Percentiles rank a stretch among this genome's conserved stretches.
Evolutionary conservation across 169 alveolate species (phyloP).

Genomic region (Eimeria brunetti): DNA sequence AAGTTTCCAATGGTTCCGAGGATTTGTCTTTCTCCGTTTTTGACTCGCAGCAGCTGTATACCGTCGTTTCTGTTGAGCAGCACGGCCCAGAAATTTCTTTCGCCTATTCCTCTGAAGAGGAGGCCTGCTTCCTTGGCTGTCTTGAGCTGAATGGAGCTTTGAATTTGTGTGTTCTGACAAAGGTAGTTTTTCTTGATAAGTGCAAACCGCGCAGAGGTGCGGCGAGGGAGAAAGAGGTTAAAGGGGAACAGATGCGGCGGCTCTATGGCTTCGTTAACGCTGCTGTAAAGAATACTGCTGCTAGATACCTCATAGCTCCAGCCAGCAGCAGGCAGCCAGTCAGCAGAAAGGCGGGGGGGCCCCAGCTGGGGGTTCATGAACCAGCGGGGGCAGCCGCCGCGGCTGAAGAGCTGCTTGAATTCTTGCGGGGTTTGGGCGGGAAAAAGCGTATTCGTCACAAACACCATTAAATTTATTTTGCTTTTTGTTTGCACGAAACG

Average conservation of each 20-base stretch:
- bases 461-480: constrained; percentile 35
- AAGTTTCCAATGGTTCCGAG: constrained; percentile 11
- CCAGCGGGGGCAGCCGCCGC: constrained; percentile 75
- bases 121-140: constrained; percentile 66
- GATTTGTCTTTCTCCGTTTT: constrained; percentile 28
- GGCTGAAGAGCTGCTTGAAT: constrained; percentile 10
- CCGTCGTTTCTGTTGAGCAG: constrained; percentile 27
- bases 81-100: constrained; percentile 70
- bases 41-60: constrained; percentile 38
- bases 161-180: constrained; percentile 60
- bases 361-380: constrained; percentile 38
- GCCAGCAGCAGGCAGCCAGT: constrained; percentile 46
- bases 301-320: constrained; percentile 24
- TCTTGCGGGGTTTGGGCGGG: constrained; percentile 25
- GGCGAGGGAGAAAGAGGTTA: constrained; percentile 59
- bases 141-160: constrained; percentile 14
- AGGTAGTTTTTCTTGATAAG: constrained; percentile 44
- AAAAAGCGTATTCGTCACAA: constrained; percentile 46
- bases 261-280: constrained; percentile 43
- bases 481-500: constrained; percentile 21
- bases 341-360: constrained; percentile 32
- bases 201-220: constrained; percentile 35
- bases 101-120: constrained; percentile 57
- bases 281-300: constrained; percentile 8
- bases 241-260: constrained; percentile 71